Percentiles rank a stretch among this genome's conserved stretches.
These are phyloP conservation scores for Paecilomyces formosus DNA, from an alignment of 2,329 filamentous ascomycete genomes.

Conservation along the genomic window DNA sequence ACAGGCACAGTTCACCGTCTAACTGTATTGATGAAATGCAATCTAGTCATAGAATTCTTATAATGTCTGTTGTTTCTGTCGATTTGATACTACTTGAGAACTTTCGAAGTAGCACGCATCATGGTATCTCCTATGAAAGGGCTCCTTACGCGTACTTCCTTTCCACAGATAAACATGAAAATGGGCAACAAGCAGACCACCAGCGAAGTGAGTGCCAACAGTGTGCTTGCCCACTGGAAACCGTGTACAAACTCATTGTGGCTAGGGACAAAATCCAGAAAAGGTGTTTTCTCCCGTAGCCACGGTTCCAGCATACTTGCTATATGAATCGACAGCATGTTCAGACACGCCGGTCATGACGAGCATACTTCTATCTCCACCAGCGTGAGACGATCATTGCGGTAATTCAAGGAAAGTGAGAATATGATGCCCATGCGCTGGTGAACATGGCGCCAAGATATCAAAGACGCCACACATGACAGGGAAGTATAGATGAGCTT, in stretches of 20 bases:
- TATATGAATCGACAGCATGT: constrained; percentile 44
- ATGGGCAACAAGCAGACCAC: constrained; percentile 25
- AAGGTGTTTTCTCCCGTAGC: constrained; percentile 38
- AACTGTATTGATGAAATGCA: no score
- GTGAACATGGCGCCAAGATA: constrained; percentile 29
- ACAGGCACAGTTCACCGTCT: no score
- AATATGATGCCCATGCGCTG: constrained; percentile 29
- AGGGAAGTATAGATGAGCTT: constrained; percentile 36
- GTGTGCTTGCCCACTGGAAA: constrained; percentile 32
- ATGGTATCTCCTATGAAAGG: constrained; percentile 11
- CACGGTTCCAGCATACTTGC: constrained; percentile 41
- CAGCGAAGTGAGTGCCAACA: constrained; percentile 33
- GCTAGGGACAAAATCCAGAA: constrained; percentile 37
- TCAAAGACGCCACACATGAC: constrained; percentile 20
- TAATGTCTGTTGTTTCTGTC: no score
- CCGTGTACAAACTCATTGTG: constrained; percentile 29
- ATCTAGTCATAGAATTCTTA: no score
- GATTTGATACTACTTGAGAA: no score
- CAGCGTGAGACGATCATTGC: constrained; percentile 25
- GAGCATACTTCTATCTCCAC: constrained; percentile 33
- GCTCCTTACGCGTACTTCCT: constrained; percentile 22
- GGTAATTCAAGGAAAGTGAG: constrained; percentile 27
- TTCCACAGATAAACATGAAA: constrained; percentile 31
- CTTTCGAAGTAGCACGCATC: no score
- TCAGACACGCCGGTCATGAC: constrained; percentile 43